phyloP scores from a whole-genome alignment of 129 eudicot genomes.

The Flaveria brownii region DNA sequence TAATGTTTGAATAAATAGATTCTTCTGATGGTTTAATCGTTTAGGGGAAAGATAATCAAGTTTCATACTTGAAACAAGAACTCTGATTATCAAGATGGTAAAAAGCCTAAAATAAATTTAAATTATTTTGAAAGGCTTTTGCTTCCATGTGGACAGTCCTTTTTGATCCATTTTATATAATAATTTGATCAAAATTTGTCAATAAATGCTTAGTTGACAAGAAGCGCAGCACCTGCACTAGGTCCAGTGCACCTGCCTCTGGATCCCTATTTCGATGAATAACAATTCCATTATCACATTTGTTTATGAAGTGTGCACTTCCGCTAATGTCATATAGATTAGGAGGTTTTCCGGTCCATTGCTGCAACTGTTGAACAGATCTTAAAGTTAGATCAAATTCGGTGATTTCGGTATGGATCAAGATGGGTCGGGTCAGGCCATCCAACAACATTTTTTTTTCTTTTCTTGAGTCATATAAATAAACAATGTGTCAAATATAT shows the following conservation, averaged over 20 bases:
- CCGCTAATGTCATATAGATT: slow-evolving; percentile 95
- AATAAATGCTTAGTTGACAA: neutral
- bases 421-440: neutral
- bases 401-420: neutral
- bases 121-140: neutral
- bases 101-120: neutral
- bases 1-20: neutral
- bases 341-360: slow-evolving; percentile 86
- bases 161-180: neutral
- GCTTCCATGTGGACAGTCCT: neutral
- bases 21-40: no score
- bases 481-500: neutral
- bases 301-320: slow-evolving; percentile 98
- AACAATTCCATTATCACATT: slow-evolving; percentile 95
- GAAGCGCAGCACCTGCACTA: slow-evolving; percentile 64
- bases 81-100: no score
- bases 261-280: slow-evolving; percentile 96
- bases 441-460: neutral
- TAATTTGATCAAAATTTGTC: neutral
- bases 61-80: no score
- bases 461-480: neutral
- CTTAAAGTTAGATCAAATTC: neutral
- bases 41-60: neutral
- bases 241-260: slow-evolving; percentile 70
- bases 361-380: slow-evolving; percentile 61